phyloP scores from a whole-genome alignment of 2,329 filamentous ascomycete genomes.

The Huntiella moniliformis region DNA sequence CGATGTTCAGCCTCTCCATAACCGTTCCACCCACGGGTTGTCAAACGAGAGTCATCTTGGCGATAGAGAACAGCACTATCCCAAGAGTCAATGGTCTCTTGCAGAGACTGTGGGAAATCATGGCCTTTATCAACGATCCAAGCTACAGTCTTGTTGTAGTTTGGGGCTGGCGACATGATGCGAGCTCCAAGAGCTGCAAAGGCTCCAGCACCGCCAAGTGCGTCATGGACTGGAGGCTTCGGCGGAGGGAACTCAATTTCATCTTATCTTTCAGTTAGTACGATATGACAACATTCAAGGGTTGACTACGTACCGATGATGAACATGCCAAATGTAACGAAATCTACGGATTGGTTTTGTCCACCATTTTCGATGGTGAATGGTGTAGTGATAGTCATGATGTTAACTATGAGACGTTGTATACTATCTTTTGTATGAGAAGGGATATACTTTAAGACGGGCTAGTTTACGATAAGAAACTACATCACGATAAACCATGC shows the following conservation, averaged over 20 bases:
- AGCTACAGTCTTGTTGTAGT: constrained; percentile 48
- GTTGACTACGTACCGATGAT: constrained; percentile 39
- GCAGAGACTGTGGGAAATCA: constrained; percentile 59
- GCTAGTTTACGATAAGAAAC: no score
- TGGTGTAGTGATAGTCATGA: neutral
- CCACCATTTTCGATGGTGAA: neutral
- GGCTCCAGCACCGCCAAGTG: constrained; percentile 77
- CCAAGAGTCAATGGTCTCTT: constrained; percentile 51
- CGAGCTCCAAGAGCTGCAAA: constrained; percentile 79
- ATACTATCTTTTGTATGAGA: no score
- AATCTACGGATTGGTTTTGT: constrained; percentile 28
- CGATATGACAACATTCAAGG: neutral
- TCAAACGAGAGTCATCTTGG: constrained; percentile 45
- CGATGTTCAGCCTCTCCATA: constrained; percentile 54
- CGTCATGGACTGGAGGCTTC: constrained; percentile 47
- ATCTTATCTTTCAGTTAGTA: constrained; percentile 33
- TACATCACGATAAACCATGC: no score
- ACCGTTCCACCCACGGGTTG: constrained; percentile 83
- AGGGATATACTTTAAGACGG: no score
- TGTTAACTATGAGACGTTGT: neutral
- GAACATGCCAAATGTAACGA: constrained; percentile 55
- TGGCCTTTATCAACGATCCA: constrained; percentile 84
- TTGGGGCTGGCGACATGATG: constrained; percentile 51
- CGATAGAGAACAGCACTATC: constrained; percentile 54
- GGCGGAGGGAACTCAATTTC: constrained; percentile 73